These are phyloP conservation scores for Salvia splendens DNA, from an alignment of 257 asterid genomes.

Conservation along the genomic window DNA sequence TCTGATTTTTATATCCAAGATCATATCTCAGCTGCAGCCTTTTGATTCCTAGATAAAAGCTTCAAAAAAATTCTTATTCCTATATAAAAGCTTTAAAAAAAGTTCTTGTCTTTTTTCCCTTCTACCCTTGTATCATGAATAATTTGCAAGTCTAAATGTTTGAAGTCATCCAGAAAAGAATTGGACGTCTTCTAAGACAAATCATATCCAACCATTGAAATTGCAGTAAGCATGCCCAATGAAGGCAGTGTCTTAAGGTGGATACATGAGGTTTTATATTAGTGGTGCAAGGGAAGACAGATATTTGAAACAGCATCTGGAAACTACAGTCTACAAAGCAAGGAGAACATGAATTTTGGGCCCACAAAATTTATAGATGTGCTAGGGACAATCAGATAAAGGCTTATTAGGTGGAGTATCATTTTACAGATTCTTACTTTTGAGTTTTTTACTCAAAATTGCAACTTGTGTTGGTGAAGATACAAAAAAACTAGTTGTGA, in stretches of 20 bases:
- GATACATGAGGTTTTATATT: background rate
- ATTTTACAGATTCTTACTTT: too few species aligned
- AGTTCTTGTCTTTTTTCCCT: too few species aligned
- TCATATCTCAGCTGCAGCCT: background rate
- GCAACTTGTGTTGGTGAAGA: too few species aligned
- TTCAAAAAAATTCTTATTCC: background rate
- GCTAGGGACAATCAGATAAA: too few species aligned
- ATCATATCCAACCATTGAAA: slow-evolving; percentile 10
- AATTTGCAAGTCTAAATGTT: background rate
- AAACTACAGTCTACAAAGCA: background rate
- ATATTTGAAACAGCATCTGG: background rate
- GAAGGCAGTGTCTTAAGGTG: background rate
- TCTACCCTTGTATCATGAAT: background rate
- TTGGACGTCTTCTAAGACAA: background rate
- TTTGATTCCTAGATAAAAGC: background rate
- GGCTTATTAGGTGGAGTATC: too few species aligned
- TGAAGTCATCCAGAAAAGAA: background rate
- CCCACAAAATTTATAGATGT: background rate
- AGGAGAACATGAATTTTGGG: background rate
- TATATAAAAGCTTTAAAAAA: too few species aligned
- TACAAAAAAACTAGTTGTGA: too few species aligned
- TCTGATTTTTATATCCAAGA: background rate
- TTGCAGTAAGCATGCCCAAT: background rate
- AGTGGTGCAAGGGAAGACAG: background rate
- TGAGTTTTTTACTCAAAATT: too few species aligned